Evolutionary conservation across 2,329 filamentous ascomycete species (phyloP), one percentile per base, ranked within the genome.

Genomic region (Monilinia fructicola): DNA sequence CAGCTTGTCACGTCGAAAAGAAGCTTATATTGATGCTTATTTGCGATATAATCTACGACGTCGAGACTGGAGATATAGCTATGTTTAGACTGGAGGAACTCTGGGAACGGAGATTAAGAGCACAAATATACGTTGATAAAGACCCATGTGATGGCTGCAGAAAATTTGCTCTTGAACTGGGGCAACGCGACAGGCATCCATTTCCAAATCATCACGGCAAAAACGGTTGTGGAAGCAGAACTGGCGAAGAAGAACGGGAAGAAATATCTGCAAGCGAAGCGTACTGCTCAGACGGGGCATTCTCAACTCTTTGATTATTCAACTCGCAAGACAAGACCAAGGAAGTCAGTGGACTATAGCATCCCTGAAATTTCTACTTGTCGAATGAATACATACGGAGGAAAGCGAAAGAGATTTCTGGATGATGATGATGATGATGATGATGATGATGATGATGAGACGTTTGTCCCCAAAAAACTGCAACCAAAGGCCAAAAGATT

Each of bases 1-100:
- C 54, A 26, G 63, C 63, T 21, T 65, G 63, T 10, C 63, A 65
- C 7, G 63, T 65, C 12, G 54, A 65, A 44, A 65, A 65, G 21
- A 56, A 65, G 54, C 63, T 65, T 21, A 58, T 58, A 21, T 38
- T 65, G 14, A 56, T 38, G 38, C 42, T 58, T 2, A 26, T 59
- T 23, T 42, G 40, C 31, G 40, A 59, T 16, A 10, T 38, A 11
- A 58, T 65, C 12, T 59, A 58, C 26, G 63, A 65, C 23, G 14
- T 35, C 5, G 28, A 61, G 21, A 60, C 52, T 23, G 54, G 54
- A 21, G 52, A 56, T 16, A 48, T 65, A 18, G 53, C 54, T 14
- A 56, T 48, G 54, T 28, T 26, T 31, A 50, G 44, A 35, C 26
- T 65, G 1, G 21, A 58, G 5, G 63, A 65, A n/a, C 44, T 65